Evolutionary conservation across 78 protist species (phyloP).

Genomic region (Planoprotostelium fungivorum): DNA sequence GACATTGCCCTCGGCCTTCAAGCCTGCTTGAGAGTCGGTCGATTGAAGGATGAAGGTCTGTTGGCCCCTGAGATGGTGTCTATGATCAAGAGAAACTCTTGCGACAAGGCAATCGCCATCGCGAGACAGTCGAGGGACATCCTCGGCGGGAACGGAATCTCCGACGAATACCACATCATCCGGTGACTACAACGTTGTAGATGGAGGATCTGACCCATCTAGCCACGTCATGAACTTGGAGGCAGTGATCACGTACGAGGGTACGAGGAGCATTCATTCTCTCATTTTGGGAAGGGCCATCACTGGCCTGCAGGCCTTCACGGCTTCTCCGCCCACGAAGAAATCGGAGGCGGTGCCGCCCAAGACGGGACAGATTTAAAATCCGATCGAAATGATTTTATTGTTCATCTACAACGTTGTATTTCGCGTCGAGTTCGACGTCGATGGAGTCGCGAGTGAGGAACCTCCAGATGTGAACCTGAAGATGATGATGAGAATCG

Average conservation of each 20-base stretch:
- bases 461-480: background rate
- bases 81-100: constrained; percentile 83
- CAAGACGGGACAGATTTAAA: background rate
- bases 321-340: background rate
- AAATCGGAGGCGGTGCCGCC: background rate
- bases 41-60: constrained; percentile 74
- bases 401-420: too few species aligned
- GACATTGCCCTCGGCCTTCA: constrained; percentile 86
- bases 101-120: constrained; percentile 90
- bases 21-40: constrained; percentile 77
- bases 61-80: constrained; percentile 83
- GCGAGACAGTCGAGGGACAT: constrained; percentile 92
- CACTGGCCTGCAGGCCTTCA: constrained; percentile 85
- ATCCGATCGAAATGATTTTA: too few species aligned
- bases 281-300: constrained; percentile 89
- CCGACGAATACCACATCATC: constrained; percentile 89
- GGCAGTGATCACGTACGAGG: constrained; percentile 95
- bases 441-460: background rate
- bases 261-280: constrained; percentile 62
- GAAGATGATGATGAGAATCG: too few species aligned
- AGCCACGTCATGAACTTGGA: constrained; percentile 86
- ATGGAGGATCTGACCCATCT: background rate
- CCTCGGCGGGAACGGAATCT: constrained; percentile 94
- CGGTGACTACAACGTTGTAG: constrained; percentile 21
- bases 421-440: background rate